These are phyloP conservation scores for Annulohypoxylon maeteangense DNA, from an alignment of 495 filamentous ascomycete species.

Conservation along the genomic window DNA sequence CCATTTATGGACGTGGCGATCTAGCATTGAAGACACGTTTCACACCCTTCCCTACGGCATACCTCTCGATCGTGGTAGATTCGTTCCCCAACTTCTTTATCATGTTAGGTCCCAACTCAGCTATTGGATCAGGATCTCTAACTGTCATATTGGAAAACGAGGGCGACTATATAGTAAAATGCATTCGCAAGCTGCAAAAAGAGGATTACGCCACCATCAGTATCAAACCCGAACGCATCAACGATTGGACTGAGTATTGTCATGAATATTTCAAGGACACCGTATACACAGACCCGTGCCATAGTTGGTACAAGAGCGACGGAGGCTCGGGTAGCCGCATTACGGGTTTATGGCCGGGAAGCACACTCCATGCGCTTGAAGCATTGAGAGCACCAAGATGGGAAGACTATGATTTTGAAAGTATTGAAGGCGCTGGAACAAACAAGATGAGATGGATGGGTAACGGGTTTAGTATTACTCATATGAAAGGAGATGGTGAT, in stretches of 20 bases:
- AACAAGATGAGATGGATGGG: constrained; percentile 61
- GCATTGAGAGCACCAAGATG: constrained; percentile 55
- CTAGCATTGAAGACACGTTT: constrained; percentile 62
- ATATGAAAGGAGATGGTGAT: constrained; percentile 45
- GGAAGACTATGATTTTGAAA: constrained; percentile 58
- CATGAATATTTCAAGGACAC: constrained; percentile 72
- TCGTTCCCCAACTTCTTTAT: constrained; percentile 75
- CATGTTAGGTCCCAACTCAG: constrained; percentile 69
- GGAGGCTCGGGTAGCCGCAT: constrained; percentile 49
- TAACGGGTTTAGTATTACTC: constrained; percentile 61
- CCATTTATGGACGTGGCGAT: constrained; percentile 62
- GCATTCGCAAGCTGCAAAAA: constrained; percentile 72
- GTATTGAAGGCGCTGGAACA: constrained; percentile 24
- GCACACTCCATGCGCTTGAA: constrained; percentile 57
- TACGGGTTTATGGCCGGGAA: constrained; percentile 56
- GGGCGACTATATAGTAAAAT: constrained; percentile 69
- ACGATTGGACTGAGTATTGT: constrained; percentile 70
- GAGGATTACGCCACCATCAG: constrained; percentile 71
- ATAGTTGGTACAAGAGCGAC: constrained; percentile 72
- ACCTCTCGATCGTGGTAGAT: constrained; percentile 71
- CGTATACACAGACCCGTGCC: constrained; percentile 72
- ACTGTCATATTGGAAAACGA: constrained; percentile 66
- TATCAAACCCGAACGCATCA: constrained; percentile 63
- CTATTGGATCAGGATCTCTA: constrained; percentile 66
- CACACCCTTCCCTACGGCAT: constrained; percentile 66